Percentiles rank a stretch among this genome's conserved stretches.
These are phyloP conservation scores for Vickermania spadyakhi DNA, from an alignment of 208 protist species.

Conservation along the genomic window DNA sequence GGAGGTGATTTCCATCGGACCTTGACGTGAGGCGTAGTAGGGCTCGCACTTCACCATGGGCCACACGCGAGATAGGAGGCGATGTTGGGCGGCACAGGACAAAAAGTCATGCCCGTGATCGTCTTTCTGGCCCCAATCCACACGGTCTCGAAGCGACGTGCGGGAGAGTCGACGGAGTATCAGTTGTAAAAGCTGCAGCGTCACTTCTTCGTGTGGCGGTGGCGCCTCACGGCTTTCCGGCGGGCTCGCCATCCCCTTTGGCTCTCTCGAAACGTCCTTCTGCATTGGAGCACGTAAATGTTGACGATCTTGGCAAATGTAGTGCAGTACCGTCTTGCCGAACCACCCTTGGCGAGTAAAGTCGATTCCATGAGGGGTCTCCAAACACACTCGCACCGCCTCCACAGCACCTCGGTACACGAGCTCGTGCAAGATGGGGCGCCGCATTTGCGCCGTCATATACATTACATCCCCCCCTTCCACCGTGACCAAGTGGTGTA, in stretches of 20 bases:
- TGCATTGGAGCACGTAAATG: too few species aligned
- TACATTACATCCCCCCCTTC: neutral
- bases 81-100: neutral
- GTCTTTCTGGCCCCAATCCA: neutral
- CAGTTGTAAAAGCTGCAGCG: neutral
- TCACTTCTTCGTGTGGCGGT: neutral
- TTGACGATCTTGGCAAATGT: neutral
- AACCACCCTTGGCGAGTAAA: neutral
- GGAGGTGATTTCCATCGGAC: neutral
- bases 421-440: neutral
- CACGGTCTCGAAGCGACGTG: neutral
- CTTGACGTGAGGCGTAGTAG: neutral
- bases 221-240: neutral
- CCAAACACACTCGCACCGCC: neutral
- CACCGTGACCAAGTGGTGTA: neutral
- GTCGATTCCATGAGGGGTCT: neutral
- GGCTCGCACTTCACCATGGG: neutral
- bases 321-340: neutral
- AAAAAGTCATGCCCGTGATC: neutral
- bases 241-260: neutral
- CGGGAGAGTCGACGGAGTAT: neutral
- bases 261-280: too few species aligned
- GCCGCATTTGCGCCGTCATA: neutral
- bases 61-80: neutral
- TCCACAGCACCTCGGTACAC: neutral